Evolutionary conservation across 2,329 filamentous ascomycete species (phyloP).

Genomic region (Aureobasidium sp.): DNA sequence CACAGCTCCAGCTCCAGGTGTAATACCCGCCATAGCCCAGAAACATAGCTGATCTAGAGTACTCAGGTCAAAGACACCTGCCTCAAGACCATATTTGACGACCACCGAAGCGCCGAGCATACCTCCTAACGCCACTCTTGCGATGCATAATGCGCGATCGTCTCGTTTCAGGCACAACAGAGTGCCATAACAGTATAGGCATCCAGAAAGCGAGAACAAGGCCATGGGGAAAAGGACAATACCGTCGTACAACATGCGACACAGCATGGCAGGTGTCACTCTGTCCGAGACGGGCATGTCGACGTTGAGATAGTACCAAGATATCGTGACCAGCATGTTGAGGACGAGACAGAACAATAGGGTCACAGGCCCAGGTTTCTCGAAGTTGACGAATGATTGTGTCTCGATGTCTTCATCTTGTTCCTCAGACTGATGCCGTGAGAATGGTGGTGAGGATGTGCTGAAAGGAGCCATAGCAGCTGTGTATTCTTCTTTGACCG

Average conservation of each 20-base stretch:
- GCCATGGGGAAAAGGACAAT: background rate
- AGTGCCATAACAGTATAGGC: background rate
- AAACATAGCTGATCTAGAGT: background rate
- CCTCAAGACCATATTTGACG: background rate
- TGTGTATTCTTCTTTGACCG: background rate
- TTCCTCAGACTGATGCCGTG: background rate
- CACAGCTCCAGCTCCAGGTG: constrained; percentile 7
- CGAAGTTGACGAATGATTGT: background rate
- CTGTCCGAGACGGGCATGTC: background rate
- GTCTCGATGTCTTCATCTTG: background rate
- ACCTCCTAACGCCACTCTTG: background rate
- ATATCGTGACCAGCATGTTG: constrained; percentile 2
- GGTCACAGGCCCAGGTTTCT: background rate
- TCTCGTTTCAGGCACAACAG: background rate
- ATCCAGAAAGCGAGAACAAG: background rate
- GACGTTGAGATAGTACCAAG: constrained; percentile 9
- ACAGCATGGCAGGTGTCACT: background rate
- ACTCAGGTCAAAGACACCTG: background rate
- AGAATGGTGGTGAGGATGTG: background rate
- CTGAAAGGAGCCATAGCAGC: background rate
- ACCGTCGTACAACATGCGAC: background rate
- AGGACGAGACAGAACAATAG: background rate
- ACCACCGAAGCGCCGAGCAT: background rate
- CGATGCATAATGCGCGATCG: background rate
- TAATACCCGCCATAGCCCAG: background rate